Evolutionary conservation across 2,329 filamentous ascomycete species (phyloP).

Genomic region (Paecilomyces formosus): DNA sequence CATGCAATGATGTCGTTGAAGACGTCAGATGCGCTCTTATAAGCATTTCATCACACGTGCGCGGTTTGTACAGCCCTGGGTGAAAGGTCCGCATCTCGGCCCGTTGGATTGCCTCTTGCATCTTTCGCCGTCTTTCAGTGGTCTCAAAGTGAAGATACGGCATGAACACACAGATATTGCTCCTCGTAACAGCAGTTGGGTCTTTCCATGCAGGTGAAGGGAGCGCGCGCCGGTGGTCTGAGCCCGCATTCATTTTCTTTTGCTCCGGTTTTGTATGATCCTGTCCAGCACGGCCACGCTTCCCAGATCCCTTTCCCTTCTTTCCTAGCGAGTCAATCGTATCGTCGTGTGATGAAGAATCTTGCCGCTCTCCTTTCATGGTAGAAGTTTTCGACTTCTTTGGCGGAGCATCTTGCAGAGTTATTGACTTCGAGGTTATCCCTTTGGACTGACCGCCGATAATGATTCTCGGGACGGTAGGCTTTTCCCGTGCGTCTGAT

Average conservation of each 20-base stretch:
- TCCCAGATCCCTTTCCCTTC: conserved; percentile 19
- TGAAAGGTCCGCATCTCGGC: conserved; percentile 18
- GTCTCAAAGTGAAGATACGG: conserved; percentile 61
- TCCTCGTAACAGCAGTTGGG: conserved; percentile 9
- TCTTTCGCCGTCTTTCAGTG: conserved; percentile 45
- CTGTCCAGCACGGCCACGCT: conserved; percentile 19
- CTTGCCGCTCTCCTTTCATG: conserved; percentile 16
- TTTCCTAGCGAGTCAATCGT: conserved; percentile 14
- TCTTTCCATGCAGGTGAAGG: conserved; percentile 32
- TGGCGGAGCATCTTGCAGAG: neutral
- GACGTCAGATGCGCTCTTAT: conserved; percentile 29
- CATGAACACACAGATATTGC: conserved; percentile 44
- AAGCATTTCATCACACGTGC: conserved; percentile 26
- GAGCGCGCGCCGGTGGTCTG: conserved; percentile 22
- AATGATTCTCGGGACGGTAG: conserved; percentile 4
- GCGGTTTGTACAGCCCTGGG: conserved; percentile 20
- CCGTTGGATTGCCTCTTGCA: conserved; percentile 48
- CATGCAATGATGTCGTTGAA: conserved; percentile 39
- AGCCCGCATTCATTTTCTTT: conserved; percentile 27
- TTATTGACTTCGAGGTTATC: neutral
- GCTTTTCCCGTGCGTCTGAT: conserved; percentile 10
- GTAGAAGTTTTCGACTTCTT: conserved; percentile 21
- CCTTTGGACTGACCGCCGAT: neutral
- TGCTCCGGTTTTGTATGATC: conserved; percentile 14
- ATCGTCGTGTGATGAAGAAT: conserved; percentile 20